Conservation (phyloP, 2,329 filamentous ascomycete species). For the Blastomyces silverae region DNA sequence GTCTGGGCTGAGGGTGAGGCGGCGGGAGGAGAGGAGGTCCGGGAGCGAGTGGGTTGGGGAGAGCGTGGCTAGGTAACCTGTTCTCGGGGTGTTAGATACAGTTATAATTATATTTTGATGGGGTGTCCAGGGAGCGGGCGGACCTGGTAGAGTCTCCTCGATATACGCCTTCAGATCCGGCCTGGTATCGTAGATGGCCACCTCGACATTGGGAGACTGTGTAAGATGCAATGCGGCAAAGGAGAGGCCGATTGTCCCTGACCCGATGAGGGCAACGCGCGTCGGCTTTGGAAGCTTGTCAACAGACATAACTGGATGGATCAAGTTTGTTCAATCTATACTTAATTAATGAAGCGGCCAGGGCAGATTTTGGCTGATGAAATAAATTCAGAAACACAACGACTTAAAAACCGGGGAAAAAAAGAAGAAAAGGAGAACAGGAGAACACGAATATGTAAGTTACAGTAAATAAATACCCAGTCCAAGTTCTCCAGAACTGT, state of each 20-base stretch:
- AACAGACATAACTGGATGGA: neutral
- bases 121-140: slow-evolving; percentile 16
- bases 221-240: slow-evolving; percentile 50
- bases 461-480: too few relatives aligned
- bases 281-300: slow-evolving; percentile 7
- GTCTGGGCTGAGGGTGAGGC: slow-evolving; percentile 35
- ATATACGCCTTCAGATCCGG: slow-evolving; percentile 45
- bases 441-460: too few relatives aligned
- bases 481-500: too few relatives aligned
- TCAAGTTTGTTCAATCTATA: too few relatives aligned
- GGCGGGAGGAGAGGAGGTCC: slow-evolving; percentile 24
- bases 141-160: slow-evolving; percentile 6
- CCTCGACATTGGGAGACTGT: slow-evolving; percentile 31
- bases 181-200: slow-evolving; percentile 49
- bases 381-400: neutral
- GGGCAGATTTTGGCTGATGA: neutral
- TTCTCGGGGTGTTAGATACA: slow-evolving; percentile 17
- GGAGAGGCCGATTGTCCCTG: slow-evolving; percentile 49
- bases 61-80: slow-evolving; percentile 24
- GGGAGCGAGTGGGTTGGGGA: slow-evolving; percentile 20
- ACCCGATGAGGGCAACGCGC: slow-evolving; percentile 34
- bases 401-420: neutral
- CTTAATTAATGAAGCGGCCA: neutral
- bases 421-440: neutral
- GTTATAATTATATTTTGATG: neutral